Conservation (phyloP, 768 basidiomycete species). For the Clitopilus hobsonii region DNA sequence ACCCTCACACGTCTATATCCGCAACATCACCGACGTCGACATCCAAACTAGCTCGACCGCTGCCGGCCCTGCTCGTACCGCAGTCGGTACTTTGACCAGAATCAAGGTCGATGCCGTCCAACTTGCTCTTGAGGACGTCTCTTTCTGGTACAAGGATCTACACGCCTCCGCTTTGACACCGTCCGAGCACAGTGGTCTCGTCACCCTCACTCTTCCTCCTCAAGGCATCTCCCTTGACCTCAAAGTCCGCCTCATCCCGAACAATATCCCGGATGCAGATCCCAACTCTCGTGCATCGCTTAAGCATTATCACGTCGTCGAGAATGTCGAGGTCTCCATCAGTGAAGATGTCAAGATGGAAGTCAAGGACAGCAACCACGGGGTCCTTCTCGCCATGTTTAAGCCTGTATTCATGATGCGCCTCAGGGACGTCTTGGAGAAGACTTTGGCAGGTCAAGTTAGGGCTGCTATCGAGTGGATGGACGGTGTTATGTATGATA, state of each 20-base stretch:
- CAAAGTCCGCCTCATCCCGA: slow-evolving; percentile 59
- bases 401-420: slow-evolving; percentile 54
- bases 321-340: slow-evolving; percentile 49
- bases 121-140: slow-evolving; percentile 57
- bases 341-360: slow-evolving; percentile 51
- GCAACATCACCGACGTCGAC: slow-evolving; percentile 58
- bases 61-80: slow-evolving; percentile 33
- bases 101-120: slow-evolving; percentile 63
- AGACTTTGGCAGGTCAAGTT: slow-evolving; percentile 52
- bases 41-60: slow-evolving; percentile 39
- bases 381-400: slow-evolving; percentile 56
- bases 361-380: slow-evolving; percentile 60
- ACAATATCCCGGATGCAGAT: slow-evolving; percentile 30
- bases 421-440: slow-evolving; percentile 57
- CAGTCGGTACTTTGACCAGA: slow-evolving; percentile 62
- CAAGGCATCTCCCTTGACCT: slow-evolving; percentile 69
- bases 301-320: slow-evolving; percentile 55
- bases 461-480: slow-evolving; percentile 43
- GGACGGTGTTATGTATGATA: slow-evolving; percentile 58
- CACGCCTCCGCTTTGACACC: slow-evolving; percentile 44
- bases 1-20: slow-evolving; percentile 67
- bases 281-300: slow-evolving; percentile 31
- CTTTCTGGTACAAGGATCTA: slow-evolving; percentile 73
- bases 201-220: slow-evolving; percentile 57
- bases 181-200: slow-evolving; percentile 54